Base-by-base conservation (phyloP, 768 basidiomycete genomes). In the Zangia roseola region DNA sequence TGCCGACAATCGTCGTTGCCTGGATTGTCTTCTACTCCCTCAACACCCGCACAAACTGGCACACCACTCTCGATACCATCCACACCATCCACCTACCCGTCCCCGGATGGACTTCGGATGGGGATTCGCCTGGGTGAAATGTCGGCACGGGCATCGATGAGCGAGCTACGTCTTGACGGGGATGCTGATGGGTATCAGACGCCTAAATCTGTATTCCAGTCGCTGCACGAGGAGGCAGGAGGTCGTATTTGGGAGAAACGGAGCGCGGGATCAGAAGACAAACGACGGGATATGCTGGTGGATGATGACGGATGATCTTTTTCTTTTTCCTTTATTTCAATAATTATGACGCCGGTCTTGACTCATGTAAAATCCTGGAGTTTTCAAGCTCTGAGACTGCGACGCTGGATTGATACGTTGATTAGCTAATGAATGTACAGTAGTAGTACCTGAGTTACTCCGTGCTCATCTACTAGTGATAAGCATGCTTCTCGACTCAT, bases 51-150 rank as follows among this genome's bases (percentile, higher is more conserved):
- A 9, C 65, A 58, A 16, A 45, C 19, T 16, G 48, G 47, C 17
- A 67, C 64, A 2, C 64, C 64, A 6, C 50, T 53, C 17, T 67
- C 65, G 16, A 57, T 60, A n/a, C 65, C 65, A 6, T 60, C 67
- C 12, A 69, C 67, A 16, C 65, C 65, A 7, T 46, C 53, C 37
- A 21, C 50, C 35, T 67, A 54, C 41, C 54, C 67, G 1, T 64
- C 55, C 19, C 54, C 65, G 1, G 68, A 69, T 37, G 57, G 45
- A 16, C 49, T 65, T n/a, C 54, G 53, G 23, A 58, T 40, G 54
- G 65, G 51, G 3, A 57, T 68, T 19, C 64, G 51, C 1, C 37
- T 65, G 17, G 43, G 59, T 10, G 66, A 68, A 30, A 49, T 61
- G 46, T 61, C 67, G 4, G 56, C 64, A 19, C 60, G 64, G 10